phyloP scores from a whole-genome alignment of 768 basidiomycete species.

The Porphyrellus cyaneotinctus region DNA sequence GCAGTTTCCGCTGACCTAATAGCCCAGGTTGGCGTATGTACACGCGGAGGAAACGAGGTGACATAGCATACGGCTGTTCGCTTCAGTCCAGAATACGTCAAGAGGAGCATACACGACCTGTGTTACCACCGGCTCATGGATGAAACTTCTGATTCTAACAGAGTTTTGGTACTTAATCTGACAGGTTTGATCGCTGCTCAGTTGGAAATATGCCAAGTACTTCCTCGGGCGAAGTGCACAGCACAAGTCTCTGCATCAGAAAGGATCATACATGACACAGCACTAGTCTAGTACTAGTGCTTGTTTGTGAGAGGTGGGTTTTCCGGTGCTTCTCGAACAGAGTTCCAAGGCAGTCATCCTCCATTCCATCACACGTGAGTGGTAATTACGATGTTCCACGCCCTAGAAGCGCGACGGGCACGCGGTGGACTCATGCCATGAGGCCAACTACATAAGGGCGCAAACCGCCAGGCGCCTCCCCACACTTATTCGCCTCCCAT shows the following conservation, averaged over 20 bases:
- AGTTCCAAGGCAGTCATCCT: background rate
- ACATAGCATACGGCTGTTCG: background rate
- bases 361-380: slow-evolving; percentile 21
- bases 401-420: slow-evolving; percentile 27
- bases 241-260: slow-evolving; percentile 3
- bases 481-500: background rate
- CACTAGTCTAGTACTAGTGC: background rate
- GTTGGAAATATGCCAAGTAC: slow-evolving; percentile 2
- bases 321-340: slow-evolving; percentile 3
- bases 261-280: too few species aligned
- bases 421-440: slow-evolving; percentile 14
- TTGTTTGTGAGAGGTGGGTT: background rate
- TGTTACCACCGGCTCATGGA: background rate
- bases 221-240: background rate
- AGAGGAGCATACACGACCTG: background rate
- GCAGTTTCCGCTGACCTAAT: background rate
- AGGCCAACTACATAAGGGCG: slow-evolving; percentile 25
- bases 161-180: background rate
- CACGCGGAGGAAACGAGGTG: slow-evolving; percentile 17
- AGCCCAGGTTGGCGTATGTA: background rate
- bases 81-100: slow-evolving; percentile 16
- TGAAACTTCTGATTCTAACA: slow-evolving; percentile 7
- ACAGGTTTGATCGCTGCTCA: slow-evolving; percentile 2
- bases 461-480: slow-evolving; percentile 9
- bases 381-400: slow-evolving; percentile 13